Evolutionary conservation across 257 asterid genomes (phyloP), one percentile per base, ranked within the genome.

Genomic region (Forsythia suspensa): DNA sequence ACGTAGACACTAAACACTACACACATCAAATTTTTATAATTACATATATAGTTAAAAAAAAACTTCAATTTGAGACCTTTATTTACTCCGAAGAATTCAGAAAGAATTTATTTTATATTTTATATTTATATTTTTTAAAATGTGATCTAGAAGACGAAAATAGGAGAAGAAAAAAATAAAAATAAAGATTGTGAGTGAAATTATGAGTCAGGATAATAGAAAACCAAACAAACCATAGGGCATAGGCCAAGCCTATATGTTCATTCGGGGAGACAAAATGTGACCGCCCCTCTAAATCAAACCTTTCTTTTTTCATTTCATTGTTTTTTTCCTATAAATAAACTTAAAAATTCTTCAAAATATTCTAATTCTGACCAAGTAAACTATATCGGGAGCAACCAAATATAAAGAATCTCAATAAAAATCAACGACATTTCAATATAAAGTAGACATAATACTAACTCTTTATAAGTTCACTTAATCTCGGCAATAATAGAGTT

Each of bases 231-330:
- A 63, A 63, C 9, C 38, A 24, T 24, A 0, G 24, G 24, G 24
- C 13, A 61, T 21, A 63, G 70, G 7, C 39, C 24, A 63, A 61
- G 24, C 70, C 70, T 29, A 11, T 21, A 2, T 55, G 61, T 20
- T 12, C 5, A 48, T 78, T 63, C 12, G 11, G 57, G 84, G 80
- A 79, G 78, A 80, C 82, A 80, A 76, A 73, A 77, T 82, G 84
- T 77, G 80, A 57, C 20, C 59, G 42, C 69, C 78, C 59, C 44
- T 73, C 70, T n/a, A 69, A 37, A n/a, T 39, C 36, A 68, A 69
- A 69, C 57, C 73, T 77, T 67, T 8, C 78, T 21, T 3, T 24
- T 43, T 34, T 10, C 9, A 2, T 71, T 71, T 24, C n/a, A 3
- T 20, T 40, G 3, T 34, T 57, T 7, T 20, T 57, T 3, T 1